Conservation (phyloP, 352 stramenopile species). For the Phytophthora sp. region DNA sequence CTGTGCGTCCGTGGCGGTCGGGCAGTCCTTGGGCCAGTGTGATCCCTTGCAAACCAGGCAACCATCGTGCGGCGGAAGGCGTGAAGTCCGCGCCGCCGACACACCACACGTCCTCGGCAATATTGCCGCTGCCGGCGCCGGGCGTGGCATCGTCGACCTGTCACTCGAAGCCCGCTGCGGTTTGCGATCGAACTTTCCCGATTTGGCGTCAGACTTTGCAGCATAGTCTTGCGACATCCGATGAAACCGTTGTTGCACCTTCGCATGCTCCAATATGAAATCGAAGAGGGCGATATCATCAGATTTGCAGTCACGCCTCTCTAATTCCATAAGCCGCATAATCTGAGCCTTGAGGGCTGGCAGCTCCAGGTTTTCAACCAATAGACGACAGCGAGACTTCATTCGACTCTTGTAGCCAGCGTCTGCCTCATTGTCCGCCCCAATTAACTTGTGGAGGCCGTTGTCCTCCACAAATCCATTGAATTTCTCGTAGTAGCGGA, state of each 20-base stretch:
- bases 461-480: constrained; percentile 1
- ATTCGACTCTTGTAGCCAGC: background rate
- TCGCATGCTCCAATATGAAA: constrained; percentile 5
- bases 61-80: background rate
- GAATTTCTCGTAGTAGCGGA: constrained; percentile 4
- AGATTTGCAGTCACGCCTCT: constrained; percentile 6
- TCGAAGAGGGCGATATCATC: constrained; percentile 13
- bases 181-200: background rate
- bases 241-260: constrained; percentile 8
- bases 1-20: background rate
- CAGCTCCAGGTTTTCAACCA: background rate
- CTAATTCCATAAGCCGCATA: background rate
- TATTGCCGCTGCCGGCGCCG: background rate
- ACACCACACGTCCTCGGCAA: background rate
- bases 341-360: background rate
- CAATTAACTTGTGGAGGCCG: background rate
- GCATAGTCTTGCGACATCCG: constrained; percentile 7
- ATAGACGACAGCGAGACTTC: background rate
- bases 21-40: constrained; percentile 7
- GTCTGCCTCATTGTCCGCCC: background rate
- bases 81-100: background rate
- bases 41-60: constrained; percentile 4
- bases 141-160: background rate
- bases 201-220: background rate
- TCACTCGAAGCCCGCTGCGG: background rate